Evolutionary conservation across 129 eudicot genomes (phyloP).

Genomic region (Flaveria sonorensis): DNA sequence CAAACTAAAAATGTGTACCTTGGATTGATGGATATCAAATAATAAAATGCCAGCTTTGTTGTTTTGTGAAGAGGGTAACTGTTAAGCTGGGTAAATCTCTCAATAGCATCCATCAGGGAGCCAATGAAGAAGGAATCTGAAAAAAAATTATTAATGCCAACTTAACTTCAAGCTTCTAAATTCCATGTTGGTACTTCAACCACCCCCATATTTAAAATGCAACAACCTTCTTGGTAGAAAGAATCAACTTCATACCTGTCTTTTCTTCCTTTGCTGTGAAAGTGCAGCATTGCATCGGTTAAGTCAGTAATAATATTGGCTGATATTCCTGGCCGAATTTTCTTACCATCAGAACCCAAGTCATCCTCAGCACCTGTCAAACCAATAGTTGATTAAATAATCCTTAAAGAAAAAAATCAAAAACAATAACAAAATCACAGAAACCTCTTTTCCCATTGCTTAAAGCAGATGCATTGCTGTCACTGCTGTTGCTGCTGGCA

Average conservation of each 20-base stretch:
- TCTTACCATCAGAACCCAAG: conserved; percentile 77
- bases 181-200: neutral
- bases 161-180: neutral
- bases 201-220: neutral
- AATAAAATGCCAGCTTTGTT: conserved; percentile 86
- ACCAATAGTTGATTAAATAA: conserved; percentile 12
- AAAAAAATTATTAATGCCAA: neutral
- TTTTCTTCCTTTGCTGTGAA: conserved; percentile 89
- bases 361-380: conserved; percentile 76
- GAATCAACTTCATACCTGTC: conserved; percentile 56
- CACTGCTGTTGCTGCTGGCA: conserved; percentile 50
- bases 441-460: conserved; percentile 98
- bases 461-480: conserved; percentile 57
- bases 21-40: conserved; percentile 77
- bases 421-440: conserved; percentile 5
- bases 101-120: conserved; percentile 73
- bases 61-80: conserved; percentile 92
- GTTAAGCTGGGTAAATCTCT: conserved; percentile 81
- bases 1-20: conserved; percentile 46
- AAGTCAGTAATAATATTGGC: conserved; percentile 62
- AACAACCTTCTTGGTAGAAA: neutral
- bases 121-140: conserved; percentile 85
- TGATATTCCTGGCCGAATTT: conserved; percentile 70
- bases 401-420: neutral
- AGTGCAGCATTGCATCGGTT: conserved; percentile 85